Evolutionary conservation across 805 yeast genomes (phyloP), one percentile per base, ranked within the genome.

Genomic region (Metschnikowia orientalis): DNA sequence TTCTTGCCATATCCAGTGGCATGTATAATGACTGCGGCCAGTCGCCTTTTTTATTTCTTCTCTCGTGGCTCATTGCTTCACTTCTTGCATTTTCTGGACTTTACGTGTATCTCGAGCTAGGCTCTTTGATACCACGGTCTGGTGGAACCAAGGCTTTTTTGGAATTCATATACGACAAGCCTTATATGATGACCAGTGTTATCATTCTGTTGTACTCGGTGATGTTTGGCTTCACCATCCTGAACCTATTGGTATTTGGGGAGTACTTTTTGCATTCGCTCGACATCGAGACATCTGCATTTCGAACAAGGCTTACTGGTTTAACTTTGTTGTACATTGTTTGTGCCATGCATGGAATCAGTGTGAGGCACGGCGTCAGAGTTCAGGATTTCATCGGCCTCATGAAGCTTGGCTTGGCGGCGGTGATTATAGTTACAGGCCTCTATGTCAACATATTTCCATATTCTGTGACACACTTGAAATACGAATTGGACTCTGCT

Each of bases 131-230:
- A 7, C 88, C 90, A 0, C 61, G 82, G 45, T 77, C 80, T 39
- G 92, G 94, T 3, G 94, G 90, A 0, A 72, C 79, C 24, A 83
- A 83, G 49, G 79, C 77, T 13, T 83, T 83, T 41, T 54, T 83
- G 36, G 90, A 82, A 49, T 75, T 71, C 41, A 74, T 81, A 13
- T 83, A 77, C 50, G 68, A 70, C 30, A 71, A 57, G 39, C 94
- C 92, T 1, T 63, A 58, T 32, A 61, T 75, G 61, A 50, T 79
- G 49, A 64, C 71, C 26, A 68, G 75, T 28, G 78, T 74, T 11
- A 59, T 72, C 3, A 69, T 71, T 38, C 65, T 71, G 30, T 42
- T 73, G 1, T 74, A 64, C 39, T 63, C 75, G 2, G 63, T 79
- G 8, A 41, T 71, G 17, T 75, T 76, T 45, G 82, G 83, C 0